These are phyloP conservation scores for Neofusicoccum cordaticola DNA, from an alignment of 2,329 filamentous ascomycete genomes.

Conservation along the genomic window DNA sequence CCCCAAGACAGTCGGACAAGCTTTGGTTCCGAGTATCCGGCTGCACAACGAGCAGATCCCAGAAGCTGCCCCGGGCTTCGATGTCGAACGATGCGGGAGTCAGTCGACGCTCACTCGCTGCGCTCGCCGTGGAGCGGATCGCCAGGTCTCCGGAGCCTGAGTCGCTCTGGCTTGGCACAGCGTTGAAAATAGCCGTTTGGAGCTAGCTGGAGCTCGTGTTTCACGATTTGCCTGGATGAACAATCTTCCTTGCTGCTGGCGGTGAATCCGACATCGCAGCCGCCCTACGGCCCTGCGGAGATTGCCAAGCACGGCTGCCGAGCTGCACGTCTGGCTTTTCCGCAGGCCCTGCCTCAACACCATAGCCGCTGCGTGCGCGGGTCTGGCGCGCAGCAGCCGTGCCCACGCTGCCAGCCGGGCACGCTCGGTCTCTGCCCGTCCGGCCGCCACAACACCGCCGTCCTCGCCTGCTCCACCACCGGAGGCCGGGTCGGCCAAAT, in stretches of 20 bases:
- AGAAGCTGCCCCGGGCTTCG: background rate
- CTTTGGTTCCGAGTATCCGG: background rate
- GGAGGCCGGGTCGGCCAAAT: background rate
- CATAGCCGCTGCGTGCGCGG: too few species aligned
- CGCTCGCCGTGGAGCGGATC: background rate
- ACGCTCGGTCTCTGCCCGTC: background rate
- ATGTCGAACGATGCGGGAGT: background rate
- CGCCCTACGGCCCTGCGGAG: background rate
- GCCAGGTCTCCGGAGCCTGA: background rate
- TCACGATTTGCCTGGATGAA: background rate
- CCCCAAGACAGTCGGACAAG: background rate
- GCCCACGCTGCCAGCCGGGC: background rate
- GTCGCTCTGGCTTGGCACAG: background rate
- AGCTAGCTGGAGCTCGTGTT: background rate
- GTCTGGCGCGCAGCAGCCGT: background rate
- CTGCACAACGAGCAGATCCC: background rate
- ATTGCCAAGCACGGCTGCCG: background rate
- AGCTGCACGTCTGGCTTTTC: background rate
- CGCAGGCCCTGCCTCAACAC: background rate
- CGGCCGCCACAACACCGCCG: background rate
- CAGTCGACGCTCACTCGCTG: background rate
- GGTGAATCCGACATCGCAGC: conserved; percentile 3
- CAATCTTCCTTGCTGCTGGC: background rate
- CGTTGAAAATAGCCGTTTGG: background rate
- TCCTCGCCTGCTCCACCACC: background rate